Evolutionary conservation across 176 grass and related monocot genomes (phyloP), one percentile per base, ranked within the genome.

Genomic region (Musa beccarii): DNA sequence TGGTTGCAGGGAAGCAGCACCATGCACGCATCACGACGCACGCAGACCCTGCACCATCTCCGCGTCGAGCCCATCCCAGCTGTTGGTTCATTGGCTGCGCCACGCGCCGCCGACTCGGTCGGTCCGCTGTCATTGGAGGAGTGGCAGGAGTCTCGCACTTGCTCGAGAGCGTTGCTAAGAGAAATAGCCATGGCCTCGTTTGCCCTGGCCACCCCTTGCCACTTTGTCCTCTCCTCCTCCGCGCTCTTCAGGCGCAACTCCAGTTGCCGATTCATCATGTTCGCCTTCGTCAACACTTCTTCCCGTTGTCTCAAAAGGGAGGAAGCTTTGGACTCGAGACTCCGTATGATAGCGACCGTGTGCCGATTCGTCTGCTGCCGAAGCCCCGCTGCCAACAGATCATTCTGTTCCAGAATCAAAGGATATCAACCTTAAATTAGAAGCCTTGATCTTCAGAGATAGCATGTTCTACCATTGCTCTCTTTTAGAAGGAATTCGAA

Each of bases 141-240:
- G 66, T 14, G 34, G 2, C 24, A 12, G 26, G 26, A 15, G 12
- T 13, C 66, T 29, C 26, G 12, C 2, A 68, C 66, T 26, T 43
- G 66, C 24, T 43, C 66, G 11, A 68, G 28, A 15, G 66, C 16
- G 28, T 68, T 68, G 12, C 15, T 68, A 10, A 68, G 66, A 6
- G 66, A 68, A 15, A 68, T 68, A 3, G 66, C 66, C 66, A 68
- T 13, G 25, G 28, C 66, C 26, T 68, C 66, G 28, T 68, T 68
- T 25, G 28, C 66, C 66, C 7, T 13, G 26, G 66, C 66, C 26
- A 68, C 2, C 66, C 23, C 24, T 2, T 68, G 23, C 66, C 66
- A 68, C 66, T 26, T 68, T 11, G 24, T 12, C 11, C 28, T 68
- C 25, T 68, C 66, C 24, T 68, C 66, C 66, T 68, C 66, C 28